A percentile compares a stretch with the other conserved stretches of the same genome.
These are phyloP conservation scores for Claviceps citrina DNA, from an alignment of 2,329 filamentous ascomycete genomes.

Conservation along the genomic window DNA sequence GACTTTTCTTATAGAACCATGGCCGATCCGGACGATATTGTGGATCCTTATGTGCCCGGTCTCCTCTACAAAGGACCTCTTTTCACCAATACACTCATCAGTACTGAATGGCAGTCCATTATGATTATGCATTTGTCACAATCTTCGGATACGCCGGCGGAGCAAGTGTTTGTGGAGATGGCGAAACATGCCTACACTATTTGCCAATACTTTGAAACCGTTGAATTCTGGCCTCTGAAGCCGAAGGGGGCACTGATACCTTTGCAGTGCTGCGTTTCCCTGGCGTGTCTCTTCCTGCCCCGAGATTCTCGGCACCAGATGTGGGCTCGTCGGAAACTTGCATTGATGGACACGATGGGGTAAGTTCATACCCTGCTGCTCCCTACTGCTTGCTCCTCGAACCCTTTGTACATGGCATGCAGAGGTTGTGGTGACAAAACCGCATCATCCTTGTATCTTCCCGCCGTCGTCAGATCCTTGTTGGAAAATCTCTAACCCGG, in stretches of 20 bases:
- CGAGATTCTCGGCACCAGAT: slow-evolving; percentile 54
- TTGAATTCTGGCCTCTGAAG: slow-evolving; percentile 55
- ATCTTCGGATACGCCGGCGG: slow-evolving; percentile 40
- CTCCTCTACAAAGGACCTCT: slow-evolving; percentile 55
- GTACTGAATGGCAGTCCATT: slow-evolving; percentile 64
- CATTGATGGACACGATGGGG: slow-evolving; percentile 63
- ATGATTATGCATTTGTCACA: slow-evolving; percentile 71
- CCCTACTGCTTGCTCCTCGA: background rate
- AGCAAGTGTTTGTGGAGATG: slow-evolving; percentile 37
- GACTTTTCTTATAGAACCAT: slow-evolving; percentile 42
- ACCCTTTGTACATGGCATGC: no score
- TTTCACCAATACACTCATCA: slow-evolving; percentile 59
- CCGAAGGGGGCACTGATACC: slow-evolving; percentile 57
- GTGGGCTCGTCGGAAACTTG: slow-evolving; percentile 71
- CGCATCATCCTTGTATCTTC: background rate
- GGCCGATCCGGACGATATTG: slow-evolving; percentile 47
- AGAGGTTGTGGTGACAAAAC: no score
- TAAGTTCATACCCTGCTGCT: slow-evolving; percentile 28
- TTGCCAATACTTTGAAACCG: slow-evolving; percentile 65
- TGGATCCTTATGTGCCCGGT: slow-evolving; percentile 56
- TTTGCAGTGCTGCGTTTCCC: slow-evolving; percentile 60
- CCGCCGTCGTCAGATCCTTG: background rate
- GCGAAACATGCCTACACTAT: slow-evolving; percentile 49
- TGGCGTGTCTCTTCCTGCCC: slow-evolving; percentile 67
- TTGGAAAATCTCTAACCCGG: background rate